Base-by-base conservation (phyloP, 495 filamentous ascomycete genomes). In the Daldinia decipiens region DNA sequence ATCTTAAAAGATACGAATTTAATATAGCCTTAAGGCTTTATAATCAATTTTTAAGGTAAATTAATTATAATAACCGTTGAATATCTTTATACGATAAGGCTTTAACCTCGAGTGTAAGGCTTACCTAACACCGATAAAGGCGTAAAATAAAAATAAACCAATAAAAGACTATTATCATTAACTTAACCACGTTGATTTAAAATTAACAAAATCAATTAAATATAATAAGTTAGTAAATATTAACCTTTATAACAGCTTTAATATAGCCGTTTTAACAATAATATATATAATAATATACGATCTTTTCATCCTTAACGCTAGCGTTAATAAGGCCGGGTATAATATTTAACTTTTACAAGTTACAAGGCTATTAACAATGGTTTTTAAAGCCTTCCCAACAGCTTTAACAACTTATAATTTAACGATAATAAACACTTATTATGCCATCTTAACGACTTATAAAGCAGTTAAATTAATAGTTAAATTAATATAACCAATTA, bases 211-310 rank as follows among this genome's bases (percentile, higher is more conserved):
- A 43, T 43, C 17, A 43, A n/a, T 19, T 15, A 43, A 43, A n/a
- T 43, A 43, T 17, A 43, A 43, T 43, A 43, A 43, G 17, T n/a
- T 43, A 43, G 17, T 43, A 43, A 43, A n/a, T 43, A 43, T 17
- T 43, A n/a, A 43, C 7, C 13, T n/a, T 43, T 4, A 17, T n/a
- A n/a, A n/a, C n/a, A n/a, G n/a, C n/a, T n/a, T n/a, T 43, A 43
- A 43, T 17, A 17, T 43, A n/a, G 17, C 2, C 2, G 2, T 17
- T 43, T n/a, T 43, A 15, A 19, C 17, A 43, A 27, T 27, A 27
- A 43, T 43, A 43, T n/a, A n/a, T n/a, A n/a, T n/a, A n/a, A n/a
- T n/a, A n/a, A n/a, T n/a, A n/a, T n/a, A n/a, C n/a, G n/a, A n/a
- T n/a, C n/a, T n/a, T n/a, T n/a, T n/a, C n/a, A n/a, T n/a, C n/a